These are phyloP conservation scores for Desmodesmus armatus DNA, from an alignment of 139 green algal genomes.

Conservation along the genomic window DNA sequence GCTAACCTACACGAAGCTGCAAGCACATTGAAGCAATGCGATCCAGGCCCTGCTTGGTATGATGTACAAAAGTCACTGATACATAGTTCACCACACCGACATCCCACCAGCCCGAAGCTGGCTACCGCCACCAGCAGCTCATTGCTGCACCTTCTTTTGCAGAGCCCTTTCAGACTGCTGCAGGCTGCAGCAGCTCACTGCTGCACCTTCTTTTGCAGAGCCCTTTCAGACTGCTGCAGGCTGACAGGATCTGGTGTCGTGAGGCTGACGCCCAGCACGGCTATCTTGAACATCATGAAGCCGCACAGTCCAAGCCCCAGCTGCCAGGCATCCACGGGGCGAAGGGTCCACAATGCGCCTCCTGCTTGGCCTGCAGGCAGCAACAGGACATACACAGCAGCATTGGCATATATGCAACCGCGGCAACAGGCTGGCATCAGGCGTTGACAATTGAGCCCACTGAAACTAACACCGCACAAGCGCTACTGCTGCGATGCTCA, in stretches of 20 bases:
- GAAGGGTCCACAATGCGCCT: neutral
- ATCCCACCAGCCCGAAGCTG: too few relatives aligned
- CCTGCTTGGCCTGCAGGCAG: neutral
- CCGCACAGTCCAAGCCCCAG: slow-evolving; percentile 55
- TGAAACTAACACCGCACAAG: too few relatives aligned
- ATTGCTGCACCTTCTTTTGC: slow-evolving; percentile 27
- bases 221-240: neutral
- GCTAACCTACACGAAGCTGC: too few relatives aligned
- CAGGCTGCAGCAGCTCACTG: too few relatives aligned
- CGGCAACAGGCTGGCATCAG: too few relatives aligned
- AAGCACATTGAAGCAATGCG: too few relatives aligned
- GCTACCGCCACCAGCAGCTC: neutral
- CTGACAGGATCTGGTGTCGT: neutral
- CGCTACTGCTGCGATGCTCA: too few relatives aligned
- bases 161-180: neutral
- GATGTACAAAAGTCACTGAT: too few relatives aligned
- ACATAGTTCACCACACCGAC: too few relatives aligned
- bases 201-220: slow-evolving; percentile 33
- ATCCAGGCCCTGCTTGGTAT: too few relatives aligned
- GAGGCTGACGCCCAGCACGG: slow-evolving; percentile 54
- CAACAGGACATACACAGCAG: neutral
- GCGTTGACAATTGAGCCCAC: too few relatives aligned
- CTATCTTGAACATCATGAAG: slow-evolving; percentile 73
- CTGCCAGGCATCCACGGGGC: slow-evolving; percentile 45
- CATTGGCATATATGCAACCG: too few relatives aligned